Evolutionary conservation across 257 asterid species (phyloP).

Genomic region (Thymus mandschuricus): DNA sequence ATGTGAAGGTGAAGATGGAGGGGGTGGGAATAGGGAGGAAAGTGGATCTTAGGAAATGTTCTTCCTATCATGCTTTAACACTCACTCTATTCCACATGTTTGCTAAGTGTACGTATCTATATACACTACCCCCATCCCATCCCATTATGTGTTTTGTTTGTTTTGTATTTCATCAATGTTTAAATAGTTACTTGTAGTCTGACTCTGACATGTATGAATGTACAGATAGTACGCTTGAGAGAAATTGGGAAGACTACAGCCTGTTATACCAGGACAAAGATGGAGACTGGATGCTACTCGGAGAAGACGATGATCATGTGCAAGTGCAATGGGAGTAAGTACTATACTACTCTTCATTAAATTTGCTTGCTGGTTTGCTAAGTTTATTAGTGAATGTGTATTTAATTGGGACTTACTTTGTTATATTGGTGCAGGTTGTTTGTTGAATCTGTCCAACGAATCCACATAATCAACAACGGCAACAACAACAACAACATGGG

Average conservation of each 20-base stretch:
- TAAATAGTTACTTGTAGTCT: background rate
- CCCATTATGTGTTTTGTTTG: too few relatives aligned
- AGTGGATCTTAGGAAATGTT: slow-evolving; percentile 42
- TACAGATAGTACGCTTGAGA: slow-evolving; percentile 43
- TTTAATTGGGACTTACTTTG: too few relatives aligned
- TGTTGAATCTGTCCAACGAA: slow-evolving; percentile 49
- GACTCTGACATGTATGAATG: background rate
- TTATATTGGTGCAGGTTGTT: slow-evolving; percentile 45
- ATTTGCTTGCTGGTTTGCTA: too few relatives aligned
- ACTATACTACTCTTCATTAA: background rate
- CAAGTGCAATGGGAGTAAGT: slow-evolving; percentile 68
- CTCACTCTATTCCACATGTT: slow-evolving; percentile 51
- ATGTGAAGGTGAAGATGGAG: slow-evolving; percentile 67
- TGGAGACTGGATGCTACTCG: slow-evolving; percentile 61
- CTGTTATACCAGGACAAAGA: slow-evolving; percentile 59
- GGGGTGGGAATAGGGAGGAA: slow-evolving; percentile 60
- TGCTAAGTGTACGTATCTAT: slow-evolving; percentile 37
- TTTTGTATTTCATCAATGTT: too few relatives aligned
- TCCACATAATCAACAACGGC: slow-evolving; percentile 47
- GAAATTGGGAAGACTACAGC: slow-evolving; percentile 31
- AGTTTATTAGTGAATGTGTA: too few relatives aligned
- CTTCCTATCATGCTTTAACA: slow-evolving; percentile 43
- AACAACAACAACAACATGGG: slow-evolving; percentile 25
- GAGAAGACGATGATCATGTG: slow-evolving; percentile 45
- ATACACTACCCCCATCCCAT: too few relatives aligned